These are phyloP conservation scores for Citrus reticulata DNA, from an alignment of 345 rosid genomes.

Conservation along the genomic window DNA sequence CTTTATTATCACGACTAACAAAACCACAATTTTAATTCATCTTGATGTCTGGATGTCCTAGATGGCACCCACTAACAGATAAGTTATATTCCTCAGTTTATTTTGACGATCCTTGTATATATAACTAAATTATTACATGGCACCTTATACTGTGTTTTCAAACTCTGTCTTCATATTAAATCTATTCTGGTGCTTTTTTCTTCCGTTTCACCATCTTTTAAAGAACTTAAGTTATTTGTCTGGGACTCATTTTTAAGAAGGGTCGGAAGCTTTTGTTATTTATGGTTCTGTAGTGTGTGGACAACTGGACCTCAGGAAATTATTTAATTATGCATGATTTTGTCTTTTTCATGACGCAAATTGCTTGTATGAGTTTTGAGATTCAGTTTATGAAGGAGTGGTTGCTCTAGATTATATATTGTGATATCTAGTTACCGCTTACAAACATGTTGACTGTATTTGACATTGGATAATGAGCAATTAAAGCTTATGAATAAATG, in stretches of 20 bases:
- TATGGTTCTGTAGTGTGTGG: background rate
- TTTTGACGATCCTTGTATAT: background rate
- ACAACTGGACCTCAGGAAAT: no score
- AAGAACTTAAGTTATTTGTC: background rate
- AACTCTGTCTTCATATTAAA: background rate
- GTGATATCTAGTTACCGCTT: background rate
- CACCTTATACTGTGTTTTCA: background rate
- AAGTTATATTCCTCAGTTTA: background rate
- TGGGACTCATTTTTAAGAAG: background rate
- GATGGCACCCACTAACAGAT: background rate
- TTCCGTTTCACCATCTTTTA: background rate
- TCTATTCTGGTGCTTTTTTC: background rate
- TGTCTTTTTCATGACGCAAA: background rate
- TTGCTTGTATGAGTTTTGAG: background rate
- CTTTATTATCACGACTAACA: background rate
- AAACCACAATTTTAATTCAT: background rate
- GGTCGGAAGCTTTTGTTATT: background rate
- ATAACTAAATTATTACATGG: background rate
- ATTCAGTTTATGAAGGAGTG: background rate
- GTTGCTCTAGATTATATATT: background rate
- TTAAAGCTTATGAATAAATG: background rate
- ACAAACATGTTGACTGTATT: background rate
- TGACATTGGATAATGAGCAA: background rate
- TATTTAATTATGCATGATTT: background rate
- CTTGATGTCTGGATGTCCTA: background rate